phyloP scores from a whole-genome alignment of 176 grass and related monocot species.

The Musa beccarii region DNA sequence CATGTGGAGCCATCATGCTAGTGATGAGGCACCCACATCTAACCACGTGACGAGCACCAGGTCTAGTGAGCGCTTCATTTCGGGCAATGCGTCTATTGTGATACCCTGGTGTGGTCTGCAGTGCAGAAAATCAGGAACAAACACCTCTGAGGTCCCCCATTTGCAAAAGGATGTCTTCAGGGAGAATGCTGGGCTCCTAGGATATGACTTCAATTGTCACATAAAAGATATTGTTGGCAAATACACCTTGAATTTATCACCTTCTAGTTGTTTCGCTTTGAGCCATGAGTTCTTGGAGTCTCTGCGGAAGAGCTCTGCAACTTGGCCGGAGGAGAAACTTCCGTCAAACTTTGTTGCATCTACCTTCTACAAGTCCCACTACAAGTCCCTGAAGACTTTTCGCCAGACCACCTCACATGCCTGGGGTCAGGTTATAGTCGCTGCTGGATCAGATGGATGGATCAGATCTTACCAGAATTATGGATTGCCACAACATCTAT shows the following conservation, averaged over 20 bases:
- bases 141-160: slow-evolving; percentile 38
- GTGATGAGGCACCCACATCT: slow-evolving; percentile 33
- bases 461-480: slow-evolving; percentile 95
- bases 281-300: slow-evolving; percentile 39
- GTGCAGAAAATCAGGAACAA: slow-evolving; percentile 20
- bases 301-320: slow-evolving; percentile 30
- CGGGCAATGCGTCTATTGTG: slow-evolving; percentile 42
- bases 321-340: slow-evolving; percentile 88
- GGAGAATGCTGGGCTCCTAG: slow-evolving; percentile 12
- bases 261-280: slow-evolving; percentile 50
- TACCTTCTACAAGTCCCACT: slow-evolving; percentile 51
- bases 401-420: slow-evolving; percentile 61
- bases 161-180: slow-evolving; percentile 29
- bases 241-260: slow-evolving; percentile 21
- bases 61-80: slow-evolving; percentile 62
- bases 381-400: slow-evolving; percentile 77
- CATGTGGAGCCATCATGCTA: slow-evolving; percentile 50
- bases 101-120: slow-evolving; percentile 67
- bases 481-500: slow-evolving; percentile 66
- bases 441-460: slow-evolving; percentile 74
- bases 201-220: slow-evolving; percentile 3
- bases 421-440: slow-evolving; percentile 92
- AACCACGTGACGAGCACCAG: slow-evolving; percentile 33
- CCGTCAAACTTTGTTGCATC: slow-evolving; percentile 30
- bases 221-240: slow-evolving; percentile 24